Evolutionary conservation across 331 rosid species (phyloP), one percentile per base, ranked within the genome.

Genomic region (Erythrophleum ivorense): DNA sequence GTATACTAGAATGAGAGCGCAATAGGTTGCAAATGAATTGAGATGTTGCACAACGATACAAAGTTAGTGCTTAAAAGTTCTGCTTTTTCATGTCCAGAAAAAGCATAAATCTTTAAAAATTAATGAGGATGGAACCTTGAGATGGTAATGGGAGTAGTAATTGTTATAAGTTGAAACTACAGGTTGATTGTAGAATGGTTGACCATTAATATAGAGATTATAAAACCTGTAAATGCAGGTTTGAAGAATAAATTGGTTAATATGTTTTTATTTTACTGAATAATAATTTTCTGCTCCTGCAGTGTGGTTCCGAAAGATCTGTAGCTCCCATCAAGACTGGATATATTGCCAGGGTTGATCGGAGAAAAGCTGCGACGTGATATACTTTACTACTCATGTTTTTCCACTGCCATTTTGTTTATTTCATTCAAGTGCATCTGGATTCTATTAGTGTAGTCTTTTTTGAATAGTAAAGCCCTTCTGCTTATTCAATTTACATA

Each of bases 231-330:
- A 43, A 43, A 9, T 18, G 0, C 0, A 49, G 14, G 29, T 40
- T 19, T 11, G 0, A 12, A 13, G 55, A 11, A 16, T 12, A 14
- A 10, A 50, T 18, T 15, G 8, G 21, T 53, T 53, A 53, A 16
- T 53, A 53, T 18, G 8, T 53, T 34, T 3, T 66, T 40, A 13
- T 36, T 48, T 45, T n/a, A 29, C 41, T 71, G 16, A 45, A 9
- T 7, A 29, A 71, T 71, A 57, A 55, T 5, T 31, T 29, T 48
- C 4, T 71, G 50, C 45, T 31, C 48, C 48, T 31, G 71, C 6
- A 80, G 72, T 71, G 83, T 71, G 77, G 71, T 10, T 70, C 77
- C 45, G 29, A 46, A 59, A 74, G 66, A 41, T 58, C 83, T 29
- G 50, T 79, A 15, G 70, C 69, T 46, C 38, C 52, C 53, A 53